Evolutionary conservation across 768 basidiomycete genomes (phyloP).

Genomic region (Crucibulum laeve): DNA sequence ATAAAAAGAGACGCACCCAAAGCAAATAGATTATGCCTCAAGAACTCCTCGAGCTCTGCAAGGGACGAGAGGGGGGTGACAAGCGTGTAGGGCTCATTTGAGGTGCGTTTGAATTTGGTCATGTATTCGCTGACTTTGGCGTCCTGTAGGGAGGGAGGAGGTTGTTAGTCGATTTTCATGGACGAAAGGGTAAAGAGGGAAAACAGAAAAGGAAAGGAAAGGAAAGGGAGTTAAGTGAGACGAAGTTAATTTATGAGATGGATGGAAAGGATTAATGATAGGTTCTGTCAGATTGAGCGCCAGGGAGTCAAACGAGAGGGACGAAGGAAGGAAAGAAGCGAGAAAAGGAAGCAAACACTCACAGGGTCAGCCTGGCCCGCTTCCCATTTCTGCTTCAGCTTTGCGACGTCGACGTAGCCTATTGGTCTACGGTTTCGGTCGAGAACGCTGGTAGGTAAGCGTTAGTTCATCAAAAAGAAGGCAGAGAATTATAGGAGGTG

Average conservation of each 20-base stretch:
- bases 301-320: too few relatives aligned
- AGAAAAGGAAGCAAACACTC: conserved; percentile 22
- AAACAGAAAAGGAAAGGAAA: too few relatives aligned
- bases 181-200: too few relatives aligned
- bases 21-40: conserved; percentile 69
- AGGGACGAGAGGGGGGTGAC: conserved; percentile 81
- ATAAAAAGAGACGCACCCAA: conserved; percentile 42
- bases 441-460: conserved; percentile 54
- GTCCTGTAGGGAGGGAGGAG: conserved; percentile 36
- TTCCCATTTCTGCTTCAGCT: conserved; percentile 77
- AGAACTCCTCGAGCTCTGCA: conserved; percentile 77
- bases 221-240: too few relatives aligned
- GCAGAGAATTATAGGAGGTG: neutral
- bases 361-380: conserved; percentile 68
- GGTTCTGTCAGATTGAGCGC: neutral
- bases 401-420: conserved; percentile 79
- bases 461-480: conserved; percentile 1
- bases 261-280: too few relatives aligned
- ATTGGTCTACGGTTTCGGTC: conserved; percentile 68
- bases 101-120: conserved; percentile 67
- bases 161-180: too few relatives aligned
- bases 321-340: too few relatives aligned
- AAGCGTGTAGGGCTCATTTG: conserved; percentile 64
- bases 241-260: too few relatives aligned
- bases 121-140: conserved; percentile 71